These are phyloP conservation scores for Rhizopogon roseolus DNA, from an alignment of 768 basidiomycete species.

Conservation along the genomic window DNA sequence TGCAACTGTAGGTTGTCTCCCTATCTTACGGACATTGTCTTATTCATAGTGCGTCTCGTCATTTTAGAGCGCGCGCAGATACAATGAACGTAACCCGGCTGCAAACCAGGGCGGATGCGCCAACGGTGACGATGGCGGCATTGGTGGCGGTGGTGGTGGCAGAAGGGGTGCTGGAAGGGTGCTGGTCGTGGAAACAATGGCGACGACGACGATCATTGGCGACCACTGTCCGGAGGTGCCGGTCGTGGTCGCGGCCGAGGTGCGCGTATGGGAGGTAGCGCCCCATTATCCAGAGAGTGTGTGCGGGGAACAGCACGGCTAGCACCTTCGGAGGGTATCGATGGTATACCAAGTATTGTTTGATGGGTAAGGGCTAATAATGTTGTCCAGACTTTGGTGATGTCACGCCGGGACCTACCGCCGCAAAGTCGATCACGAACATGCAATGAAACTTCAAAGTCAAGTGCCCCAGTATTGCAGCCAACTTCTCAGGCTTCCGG, in stretches of 20 bases:
- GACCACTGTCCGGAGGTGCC: conserved; percentile 19
- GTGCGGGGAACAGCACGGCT: conserved; percentile 18
- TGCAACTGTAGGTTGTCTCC: no score
- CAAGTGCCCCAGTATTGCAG: neutral
- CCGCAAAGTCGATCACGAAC: conserved; percentile 8
- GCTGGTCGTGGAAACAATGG: conserved; percentile 27
- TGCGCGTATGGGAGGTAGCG: conserved; percentile 11
- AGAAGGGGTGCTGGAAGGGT: conserved; percentile 28
- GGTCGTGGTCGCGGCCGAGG: conserved; percentile 19
- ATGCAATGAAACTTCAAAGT: conserved; percentile 5
- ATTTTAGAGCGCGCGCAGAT: conserved; percentile 53
- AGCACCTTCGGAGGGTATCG: no score
- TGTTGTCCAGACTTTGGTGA: neutral
- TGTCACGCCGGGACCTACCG: neutral
- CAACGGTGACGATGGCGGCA: conserved; percentile 31
- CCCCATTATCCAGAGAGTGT: conserved; percentile 18
- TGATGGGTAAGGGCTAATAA: neutral
- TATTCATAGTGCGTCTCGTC: neutral
- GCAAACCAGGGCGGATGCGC: conserved; percentile 33
- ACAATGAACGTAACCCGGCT: conserved; percentile 39
- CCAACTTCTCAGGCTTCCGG: no score
- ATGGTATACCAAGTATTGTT: neutral
- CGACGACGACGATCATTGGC: conserved; percentile 20
- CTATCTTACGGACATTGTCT: no score
- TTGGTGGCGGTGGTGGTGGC: conserved; percentile 27